Base-by-base conservation (phyloP, 1,284 basidiomycete genomes). In the Clitocybe nebularis region DNA sequence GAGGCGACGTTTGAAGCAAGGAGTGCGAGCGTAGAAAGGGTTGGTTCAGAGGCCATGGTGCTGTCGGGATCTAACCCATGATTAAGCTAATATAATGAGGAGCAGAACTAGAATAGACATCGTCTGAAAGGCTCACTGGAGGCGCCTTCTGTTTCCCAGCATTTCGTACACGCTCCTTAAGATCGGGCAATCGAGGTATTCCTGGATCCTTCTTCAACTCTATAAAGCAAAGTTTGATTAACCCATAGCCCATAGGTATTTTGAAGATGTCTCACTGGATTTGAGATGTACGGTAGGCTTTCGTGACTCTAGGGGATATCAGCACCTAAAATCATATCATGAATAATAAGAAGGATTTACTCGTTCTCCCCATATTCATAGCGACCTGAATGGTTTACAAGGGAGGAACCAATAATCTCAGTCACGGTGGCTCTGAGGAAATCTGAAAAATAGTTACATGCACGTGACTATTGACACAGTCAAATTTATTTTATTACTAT, bases 161-260 rank as follows among this genome's bases (percentile, higher is more conserved):
- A 69, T 79, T 75, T 46, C 75, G 68, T 39, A 75, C 63, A 55
- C 73, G 69, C 43, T 71, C 64, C 64, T 81, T 86, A 41, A 88
- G 62, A 66, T 77, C 71, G 9, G 84, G 84, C 0, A 92, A 71
- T 53, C 81, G 80, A 3, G 89, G 89, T 0, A 93, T 68, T 11
- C 88, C 89, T 32, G 85, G 84, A 59, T 91, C 89, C 57, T 89
- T 90, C 66, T 86, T 89, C 23, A 89, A 66, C 56, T 84, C 87
- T 89, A 44, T 0, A 13, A 25, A 11, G 32, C 8, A 37, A 19
- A 9, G 17, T 13, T 30, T 30, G 8, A 20, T 28, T 41, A 14
- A 33, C 29, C 9, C 35, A 16, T 36, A 13, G 19, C 30, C 20
- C 22, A 40, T 20, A 21, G 13, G n/a, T n/a, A 13, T 39, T 5